phyloP scores from a whole-genome alignment of 1,284 basidiomycete genomes.

The Inonotus obliquus region DNA sequence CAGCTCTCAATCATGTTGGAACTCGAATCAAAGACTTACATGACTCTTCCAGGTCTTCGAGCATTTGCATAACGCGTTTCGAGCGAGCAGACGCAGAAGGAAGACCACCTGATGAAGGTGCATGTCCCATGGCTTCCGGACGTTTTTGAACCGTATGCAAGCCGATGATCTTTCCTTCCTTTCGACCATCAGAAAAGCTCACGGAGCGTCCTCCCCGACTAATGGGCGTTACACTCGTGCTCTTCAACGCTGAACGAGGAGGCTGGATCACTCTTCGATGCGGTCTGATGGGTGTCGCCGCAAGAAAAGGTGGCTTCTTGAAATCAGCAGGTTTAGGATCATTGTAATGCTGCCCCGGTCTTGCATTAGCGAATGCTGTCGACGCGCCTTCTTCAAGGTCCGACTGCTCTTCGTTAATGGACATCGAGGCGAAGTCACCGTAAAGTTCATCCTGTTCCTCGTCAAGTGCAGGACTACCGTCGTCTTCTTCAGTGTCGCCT shows the following conservation, averaged over 20 bases:
- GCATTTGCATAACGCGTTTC: constrained; percentile 73
- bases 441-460: constrained; percentile 15
- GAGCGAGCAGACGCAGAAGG: constrained; percentile 52
- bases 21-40: constrained; percentile 38
- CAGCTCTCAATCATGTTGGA: background rate
- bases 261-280: constrained; percentile 9
- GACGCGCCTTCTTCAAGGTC: background rate
- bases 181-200: constrained; percentile 90
- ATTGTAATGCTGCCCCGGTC: background rate
- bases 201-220: constrained; percentile 74
- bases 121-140: constrained; percentile 24
- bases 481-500: background rate
- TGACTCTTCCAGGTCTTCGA: constrained; percentile 64
- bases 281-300: constrained; percentile 20
- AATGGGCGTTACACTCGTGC: constrained; percentile 44
- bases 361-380: background rate
- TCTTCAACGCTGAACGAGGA: constrained; percentile 51
- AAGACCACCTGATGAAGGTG: background rate
- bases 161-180: constrained; percentile 77
- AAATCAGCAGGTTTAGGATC: background rate
- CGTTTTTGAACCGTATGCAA: constrained; percentile 41
- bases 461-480: constrained; percentile 14
- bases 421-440: constrained; percentile 14
- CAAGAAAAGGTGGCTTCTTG: background rate
- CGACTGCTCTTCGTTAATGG: constrained; percentile 7